Base-by-base conservation (phyloP, 1,139 yeast genomes). In the Zygoascus hellenicus region DNA sequence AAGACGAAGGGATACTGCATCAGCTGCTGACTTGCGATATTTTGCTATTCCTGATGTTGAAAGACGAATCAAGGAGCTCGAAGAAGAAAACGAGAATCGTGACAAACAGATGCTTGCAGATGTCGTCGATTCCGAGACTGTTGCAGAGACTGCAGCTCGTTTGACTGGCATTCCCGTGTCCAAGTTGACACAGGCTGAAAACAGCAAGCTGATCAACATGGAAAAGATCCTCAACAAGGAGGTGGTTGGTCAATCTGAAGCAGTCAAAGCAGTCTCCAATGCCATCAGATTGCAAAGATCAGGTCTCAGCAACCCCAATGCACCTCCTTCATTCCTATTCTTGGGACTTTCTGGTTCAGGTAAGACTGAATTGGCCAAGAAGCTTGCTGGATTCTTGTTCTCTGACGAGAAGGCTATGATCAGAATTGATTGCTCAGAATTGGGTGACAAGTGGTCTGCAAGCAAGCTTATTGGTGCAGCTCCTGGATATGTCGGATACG, bases 81-180 rank as follows among this genome's bases (percentile, higher is more conserved):
- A 92, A 67, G 64, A 72, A 45, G 90, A 84, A 61, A 88, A 84
- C 62, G 83, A 79, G 55, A 81, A 78, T 52, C 75, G 77, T 48
- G 77, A 81, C 37, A 81, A 81, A 48, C 71, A 82, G 15, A 71
- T 92, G 75, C 77, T 88, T 52, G 84, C 80, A 59, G 95, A 92
- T 64, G 92, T 88, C 48, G 99, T 92, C 49, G 92, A 92, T 49
- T 72, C 94, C 16, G 97, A 92, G 51, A 90, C 89, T 57, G 94
- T 92, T 58, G 87, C 97, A 29, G 97, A 92, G 67, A 92, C 97
- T 29, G 97, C 97, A 28, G 97, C 98, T 2, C 79, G 96, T 64
- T 76, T 94, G 58, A 92, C 98, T 10, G 98, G 98, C 64, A 90
- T 92, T 53, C 98, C 98, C n/a, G 97, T 92, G n/a, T 79, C 85